A percentile compares a stretch with the other conserved stretches of the same genome.
Evolutionary conservation across 257 asterid species (phyloP).

Genomic region (Salvia miltiorrhiza): DNA sequence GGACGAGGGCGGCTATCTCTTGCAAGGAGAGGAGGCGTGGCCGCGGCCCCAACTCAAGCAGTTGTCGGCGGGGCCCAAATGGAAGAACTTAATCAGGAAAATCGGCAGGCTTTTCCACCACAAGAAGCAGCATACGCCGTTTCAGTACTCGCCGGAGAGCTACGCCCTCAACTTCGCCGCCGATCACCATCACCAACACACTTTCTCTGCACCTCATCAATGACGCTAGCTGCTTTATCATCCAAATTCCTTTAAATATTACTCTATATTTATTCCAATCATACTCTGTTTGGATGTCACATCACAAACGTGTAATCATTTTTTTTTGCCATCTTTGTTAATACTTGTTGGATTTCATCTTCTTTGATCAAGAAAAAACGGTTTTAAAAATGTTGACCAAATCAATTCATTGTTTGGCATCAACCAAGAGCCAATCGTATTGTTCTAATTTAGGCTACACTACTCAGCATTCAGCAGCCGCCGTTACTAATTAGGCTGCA

Average conservation of each 20-base stretch:
- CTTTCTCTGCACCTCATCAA: no score
- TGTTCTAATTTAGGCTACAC: no score
- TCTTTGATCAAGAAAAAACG: not conserved
- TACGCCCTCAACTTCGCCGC: constrained; percentile 68
- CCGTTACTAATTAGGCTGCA: no score
- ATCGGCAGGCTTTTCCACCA: constrained; percentile 28
- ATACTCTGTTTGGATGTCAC: no score
- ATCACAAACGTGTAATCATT: no score
- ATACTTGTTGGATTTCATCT: no score
- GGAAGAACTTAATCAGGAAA: constrained; percentile 46
- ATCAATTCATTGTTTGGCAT: not conserved
- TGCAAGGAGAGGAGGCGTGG: constrained; percentile 34
- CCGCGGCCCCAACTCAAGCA: constrained; percentile 22
- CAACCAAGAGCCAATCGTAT: not conserved
- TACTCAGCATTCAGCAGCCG: not conserved
- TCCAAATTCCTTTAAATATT: no score
- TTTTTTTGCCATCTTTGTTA: no score
- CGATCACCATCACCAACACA: no score
- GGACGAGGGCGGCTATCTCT: constrained; percentile 18
- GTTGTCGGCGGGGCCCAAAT: constrained; percentile 48
- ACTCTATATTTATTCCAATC: no score
- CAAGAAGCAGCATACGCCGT: no score
- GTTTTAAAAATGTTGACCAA: not conserved
- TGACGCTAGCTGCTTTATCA: no score
- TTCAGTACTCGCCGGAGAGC: constrained; percentile 60